Base-by-base conservation (phyloP, 257 asterid genomes). In the Haberlea rhodopensis region DNA sequence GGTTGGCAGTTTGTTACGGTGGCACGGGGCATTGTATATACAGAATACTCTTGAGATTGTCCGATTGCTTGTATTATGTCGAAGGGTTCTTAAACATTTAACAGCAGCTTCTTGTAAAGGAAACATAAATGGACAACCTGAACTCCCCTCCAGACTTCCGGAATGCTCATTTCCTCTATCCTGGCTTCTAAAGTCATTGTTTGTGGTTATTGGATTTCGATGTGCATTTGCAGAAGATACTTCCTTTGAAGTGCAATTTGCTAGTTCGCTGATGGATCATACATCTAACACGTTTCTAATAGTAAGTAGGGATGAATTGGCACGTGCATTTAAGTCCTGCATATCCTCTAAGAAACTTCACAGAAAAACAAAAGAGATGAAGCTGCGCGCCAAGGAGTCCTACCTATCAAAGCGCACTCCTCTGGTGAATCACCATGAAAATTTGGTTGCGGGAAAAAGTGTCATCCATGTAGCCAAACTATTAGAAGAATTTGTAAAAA, bases 111-210 rank as follows among this genome's bases (percentile, higher is more conserved):
- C 84, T 72, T 67, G 75, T 69, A 82, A 86, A 61, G 80, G 67
- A 61, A 79, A 75, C 71, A 61, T 56, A 34, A 68, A 73, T 65
- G 77, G 68, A 65, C 68, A 63, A 15, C 77, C 82, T 72, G 67
- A 80, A 65, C 73, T 73, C 20, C 40, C 75, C 74, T 46, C 69
- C 68, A 25, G 57, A 45, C 61, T 67, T 40, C 65, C 62, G 0
- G 80, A 79, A 57, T 53, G 65, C 75, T 68, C 83, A 57, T 74
- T 78, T 83, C 79, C 84, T 73, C 77, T 84, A 63, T 67, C 76
- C 22, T 92, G 98, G 98, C 82, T 92, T 79, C 73, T 79, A 57
- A 85, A 85, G 79, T 92, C 98, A 58, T 70, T 83, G 65, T 76
- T 74, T 62, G 86, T 78, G 56, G 81, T 81, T 20, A 73, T 70